phyloP scores from a whole-genome alignment of 768 basidiomycete genomes.

The Rhodotorula paludigena region DNA sequence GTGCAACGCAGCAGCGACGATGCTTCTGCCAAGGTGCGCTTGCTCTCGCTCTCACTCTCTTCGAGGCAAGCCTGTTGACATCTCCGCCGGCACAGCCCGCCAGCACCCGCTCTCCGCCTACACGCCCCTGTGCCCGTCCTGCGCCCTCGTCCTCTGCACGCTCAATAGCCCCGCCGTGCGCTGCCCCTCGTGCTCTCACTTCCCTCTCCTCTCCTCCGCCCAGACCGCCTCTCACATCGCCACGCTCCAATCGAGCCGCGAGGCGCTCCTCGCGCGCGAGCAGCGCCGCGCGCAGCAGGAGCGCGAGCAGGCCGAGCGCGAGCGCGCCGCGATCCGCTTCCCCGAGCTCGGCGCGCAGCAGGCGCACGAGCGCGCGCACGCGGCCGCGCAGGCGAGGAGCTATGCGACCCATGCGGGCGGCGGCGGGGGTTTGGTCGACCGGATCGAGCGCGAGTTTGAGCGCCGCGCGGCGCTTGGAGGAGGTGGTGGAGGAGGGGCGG shows the following conservation, averaged over 20 bases:
- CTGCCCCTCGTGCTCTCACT: constrained; percentile 29
- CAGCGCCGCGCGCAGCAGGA: background rate
- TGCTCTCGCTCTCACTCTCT: background rate
- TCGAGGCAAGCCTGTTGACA: background rate
- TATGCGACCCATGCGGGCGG: constrained; percentile 30
- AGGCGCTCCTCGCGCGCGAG: constrained; percentile 8
- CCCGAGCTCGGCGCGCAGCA: constrained; percentile 13
- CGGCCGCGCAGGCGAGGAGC: background rate
- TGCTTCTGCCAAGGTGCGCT: constrained; percentile 34
- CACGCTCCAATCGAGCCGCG: background rate
- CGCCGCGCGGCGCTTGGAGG: background rate
- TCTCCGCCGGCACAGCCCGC: background rate
- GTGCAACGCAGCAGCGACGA: too few species aligned
- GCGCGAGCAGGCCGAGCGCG: constrained; percentile 4
- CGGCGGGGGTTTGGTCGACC: background rate
- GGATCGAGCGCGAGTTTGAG: constrained; percentile 20
- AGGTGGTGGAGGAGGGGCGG: background rate
- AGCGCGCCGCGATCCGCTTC: constrained; percentile 24
- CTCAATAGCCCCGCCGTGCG: constrained; percentile 25
- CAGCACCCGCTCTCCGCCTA: constrained; percentile 20
- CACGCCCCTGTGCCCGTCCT: constrained; percentile 24
- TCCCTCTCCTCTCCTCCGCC: constrained; percentile 11
- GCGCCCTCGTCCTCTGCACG: constrained; percentile 30
- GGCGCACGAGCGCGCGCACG: background rate
- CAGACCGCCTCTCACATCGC: constrained; percentile 2